A percentile compares a stretch with the other conserved stretches of the same genome.
These are phyloP conservation scores for Auricularia heimuer DNA, from an alignment of 768 basidiomycete genomes.

Conservation along the genomic window DNA sequence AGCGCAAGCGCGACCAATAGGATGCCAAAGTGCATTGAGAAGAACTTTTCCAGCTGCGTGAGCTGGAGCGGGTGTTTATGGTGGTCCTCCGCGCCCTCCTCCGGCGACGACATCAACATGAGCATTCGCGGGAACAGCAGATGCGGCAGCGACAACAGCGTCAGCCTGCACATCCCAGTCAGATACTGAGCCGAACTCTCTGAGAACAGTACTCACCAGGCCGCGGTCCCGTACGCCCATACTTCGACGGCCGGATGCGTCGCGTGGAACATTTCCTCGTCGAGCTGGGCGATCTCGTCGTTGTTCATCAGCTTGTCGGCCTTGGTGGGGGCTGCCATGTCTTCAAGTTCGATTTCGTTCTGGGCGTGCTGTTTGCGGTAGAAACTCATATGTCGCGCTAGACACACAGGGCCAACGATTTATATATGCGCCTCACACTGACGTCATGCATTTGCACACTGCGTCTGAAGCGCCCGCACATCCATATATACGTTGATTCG, in stretches of 20 bases:
- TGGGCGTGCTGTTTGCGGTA: not conserved
- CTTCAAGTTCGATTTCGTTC: not conserved
- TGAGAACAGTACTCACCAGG: not conserved
- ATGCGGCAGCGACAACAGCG: constrained; percentile 27
- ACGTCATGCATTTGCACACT: not conserved
- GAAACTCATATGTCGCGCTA: not conserved
- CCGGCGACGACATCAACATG: constrained; percentile 51
- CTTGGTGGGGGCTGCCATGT: not conserved
- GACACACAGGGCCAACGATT: not conserved
- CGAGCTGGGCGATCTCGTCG: constrained; percentile 1
- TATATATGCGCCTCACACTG: not conserved
- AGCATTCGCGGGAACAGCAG: constrained; percentile 53
- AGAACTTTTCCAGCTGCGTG: constrained; percentile 60
- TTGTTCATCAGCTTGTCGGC: not conserved
- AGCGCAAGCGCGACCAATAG: constrained; percentile 45
- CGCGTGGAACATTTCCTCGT: not conserved
- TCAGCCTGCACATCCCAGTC: constrained; percentile 20
- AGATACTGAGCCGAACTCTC: not conserved
- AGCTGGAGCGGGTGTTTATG: constrained; percentile 30
- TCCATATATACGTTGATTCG: not conserved
- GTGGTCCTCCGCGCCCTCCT: constrained; percentile 16
- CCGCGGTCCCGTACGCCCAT: not conserved
- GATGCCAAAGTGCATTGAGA: constrained; percentile 58
- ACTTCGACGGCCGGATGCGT: not conserved
- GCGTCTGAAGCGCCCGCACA: not conserved